Percentiles rank a stretch among this genome's conserved stretches.
phyloP scores from a whole-genome alignment of 2,329 filamentous ascomycete genomes.

The Nannizziopsis barbatae region DNA sequence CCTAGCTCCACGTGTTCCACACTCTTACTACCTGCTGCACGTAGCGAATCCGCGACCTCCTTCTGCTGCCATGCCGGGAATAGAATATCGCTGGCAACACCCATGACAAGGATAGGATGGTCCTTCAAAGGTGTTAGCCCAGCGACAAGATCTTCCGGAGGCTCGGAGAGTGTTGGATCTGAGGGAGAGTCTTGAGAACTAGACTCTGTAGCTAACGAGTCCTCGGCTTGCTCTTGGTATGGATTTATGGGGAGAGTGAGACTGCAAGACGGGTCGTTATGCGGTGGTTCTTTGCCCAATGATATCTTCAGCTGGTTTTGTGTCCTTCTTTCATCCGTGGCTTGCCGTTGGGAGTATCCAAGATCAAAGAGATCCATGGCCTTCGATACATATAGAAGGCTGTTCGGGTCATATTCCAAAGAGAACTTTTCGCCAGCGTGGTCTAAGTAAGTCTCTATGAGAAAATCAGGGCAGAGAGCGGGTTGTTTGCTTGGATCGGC shows the following conservation, averaged over 20 bases:
- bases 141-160: constrained; percentile 66
- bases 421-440: constrained; percentile 98
- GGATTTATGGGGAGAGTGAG: constrained; percentile 71
- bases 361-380: constrained; percentile 98
- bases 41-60: constrained; percentile 77
- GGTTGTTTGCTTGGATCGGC: constrained; percentile 79
- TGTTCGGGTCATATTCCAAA: constrained; percentile 91
- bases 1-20: constrained; percentile 86
- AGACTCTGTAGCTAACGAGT: constrained; percentile 24
- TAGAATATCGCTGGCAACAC: constrained; percentile 87
- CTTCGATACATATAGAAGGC: constrained; percentile 89
- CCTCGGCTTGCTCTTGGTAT: constrained; percentile 72
- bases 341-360: constrained; percentile 57
- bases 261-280: constrained; percentile 51
- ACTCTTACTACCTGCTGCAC: constrained; percentile 61
- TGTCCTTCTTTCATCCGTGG: constrained; percentile 50
- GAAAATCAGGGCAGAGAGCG: constrained; percentile 89
- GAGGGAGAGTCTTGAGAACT: constrained; percentile 9
- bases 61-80: constrained; percentile 98
- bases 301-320: constrained; percentile 50
- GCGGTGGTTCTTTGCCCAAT: constrained; percentile 26
- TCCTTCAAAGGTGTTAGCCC: constrained; percentile 62
- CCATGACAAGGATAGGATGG: constrained; percentile 77
- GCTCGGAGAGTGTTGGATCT: constrained; percentile 31
- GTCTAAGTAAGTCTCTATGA: constrained; percentile 96